Percentiles rank a stretch among this genome's conserved stretches.
These are phyloP conservation scores for Pseudonitzschia pungens DNA, from an alignment of 108 stramenopile genomes.

Conservation along the genomic window DNA sequence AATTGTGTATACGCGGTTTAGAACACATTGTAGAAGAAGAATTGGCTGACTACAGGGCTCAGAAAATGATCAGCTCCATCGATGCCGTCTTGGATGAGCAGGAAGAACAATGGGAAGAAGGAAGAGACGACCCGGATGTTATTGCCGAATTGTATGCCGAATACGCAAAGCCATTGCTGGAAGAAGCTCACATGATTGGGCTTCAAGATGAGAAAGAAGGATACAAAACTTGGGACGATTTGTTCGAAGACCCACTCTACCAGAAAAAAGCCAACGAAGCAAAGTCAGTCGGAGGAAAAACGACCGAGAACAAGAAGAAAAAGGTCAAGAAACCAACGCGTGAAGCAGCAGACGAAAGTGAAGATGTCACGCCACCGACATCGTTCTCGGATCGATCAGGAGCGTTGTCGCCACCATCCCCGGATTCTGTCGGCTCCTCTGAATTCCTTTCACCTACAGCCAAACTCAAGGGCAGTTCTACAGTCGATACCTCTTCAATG, in stretches of 20 bases:
- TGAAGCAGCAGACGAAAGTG: background rate
- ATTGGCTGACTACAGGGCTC: slow-evolving; percentile 39
- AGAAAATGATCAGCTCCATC: slow-evolving; percentile 46
- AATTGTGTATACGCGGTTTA: slow-evolving; percentile 36
- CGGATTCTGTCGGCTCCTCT: no score
- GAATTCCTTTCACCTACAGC: background rate
- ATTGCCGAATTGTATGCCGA: slow-evolving; percentile 40
- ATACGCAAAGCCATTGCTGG: slow-evolving; percentile 29
- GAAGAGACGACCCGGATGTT: slow-evolving; percentile 30
- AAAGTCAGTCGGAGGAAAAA: background rate
- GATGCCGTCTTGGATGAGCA: slow-evolving; percentile 46
- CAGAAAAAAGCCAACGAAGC: background rate
- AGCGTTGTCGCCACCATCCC: no score
- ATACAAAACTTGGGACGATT: slow-evolving; percentile 7
- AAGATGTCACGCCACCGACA: background rate
- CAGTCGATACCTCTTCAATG: no score
- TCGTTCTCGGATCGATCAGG: no score
- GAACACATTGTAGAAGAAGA: slow-evolving; percentile 43
- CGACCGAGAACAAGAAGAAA: background rate
- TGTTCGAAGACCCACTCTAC: background rate
- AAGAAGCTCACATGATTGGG: slow-evolving; percentile 35
- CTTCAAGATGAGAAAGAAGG: slow-evolving; percentile 35
- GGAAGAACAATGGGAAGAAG: slow-evolving; percentile 43
- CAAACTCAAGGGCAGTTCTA: no score
- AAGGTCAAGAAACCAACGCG: background rate